phyloP scores from a whole-genome alignment of 106 monocot species.

The Alisma plantagoaquatica region DNA sequence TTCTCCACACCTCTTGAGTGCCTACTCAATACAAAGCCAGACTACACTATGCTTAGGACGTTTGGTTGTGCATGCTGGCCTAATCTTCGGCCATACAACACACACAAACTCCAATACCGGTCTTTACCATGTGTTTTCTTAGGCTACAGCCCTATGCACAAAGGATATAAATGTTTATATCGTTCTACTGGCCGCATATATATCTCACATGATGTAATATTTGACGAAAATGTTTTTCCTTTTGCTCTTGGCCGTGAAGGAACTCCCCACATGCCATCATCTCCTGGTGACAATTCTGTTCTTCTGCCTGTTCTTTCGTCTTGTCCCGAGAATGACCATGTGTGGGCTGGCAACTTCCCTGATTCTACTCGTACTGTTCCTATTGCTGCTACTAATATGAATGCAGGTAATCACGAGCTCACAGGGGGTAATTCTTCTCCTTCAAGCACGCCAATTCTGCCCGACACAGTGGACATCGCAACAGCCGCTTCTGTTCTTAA shows the following conservation, averaged over 20 bases:
- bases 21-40: neutral
- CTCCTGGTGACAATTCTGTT: neutral
- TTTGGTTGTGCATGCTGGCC: neutral
- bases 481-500: neutral
- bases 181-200: neutral
- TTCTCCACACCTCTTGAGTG: neutral
- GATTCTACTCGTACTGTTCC: too few species aligned
- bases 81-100: neutral
- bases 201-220: neutral
- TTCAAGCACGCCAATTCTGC: too few species aligned
- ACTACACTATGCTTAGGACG: neutral
- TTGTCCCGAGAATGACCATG: neutral
- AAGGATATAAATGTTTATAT: neutral
- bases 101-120: neutral
- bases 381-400: too few species aligned
- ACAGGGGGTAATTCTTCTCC: too few species aligned
- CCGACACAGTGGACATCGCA: neutral
- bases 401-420: too few species aligned
- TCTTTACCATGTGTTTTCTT: neutral
- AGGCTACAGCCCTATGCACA: neutral
- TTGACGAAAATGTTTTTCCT: neutral
- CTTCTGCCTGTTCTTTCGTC: too few species aligned
- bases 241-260: neutral
- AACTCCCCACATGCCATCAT: neutral
- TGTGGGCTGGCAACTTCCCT: too few species aligned